Conservation (phyloP, 2,329 filamentous ascomycete species). For the Exophiala viscosa region DNA sequence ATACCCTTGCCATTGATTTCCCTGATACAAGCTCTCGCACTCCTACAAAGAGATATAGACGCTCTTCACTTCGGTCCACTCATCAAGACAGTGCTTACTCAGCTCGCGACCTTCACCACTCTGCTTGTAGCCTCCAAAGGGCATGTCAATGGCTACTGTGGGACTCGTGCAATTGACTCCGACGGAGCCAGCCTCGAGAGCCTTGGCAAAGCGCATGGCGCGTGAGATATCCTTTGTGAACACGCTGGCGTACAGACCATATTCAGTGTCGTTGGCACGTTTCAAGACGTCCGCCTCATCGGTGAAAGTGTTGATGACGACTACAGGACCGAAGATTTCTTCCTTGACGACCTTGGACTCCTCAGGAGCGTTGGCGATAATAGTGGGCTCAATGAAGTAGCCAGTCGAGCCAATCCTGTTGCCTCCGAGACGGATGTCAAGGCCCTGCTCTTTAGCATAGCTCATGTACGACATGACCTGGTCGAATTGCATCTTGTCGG, state of each 20-base stretch:
- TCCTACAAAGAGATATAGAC: conserved; percentile 29
- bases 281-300: conserved; percentile 59
- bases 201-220: conserved; percentile 51
- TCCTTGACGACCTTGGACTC: conserved; percentile 54
- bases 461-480: conserved; percentile 55
- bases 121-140: conserved; percentile 36
- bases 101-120: conserved; percentile 33
- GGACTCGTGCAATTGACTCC: conserved; percentile 55
- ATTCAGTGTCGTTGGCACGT: conserved; percentile 52
- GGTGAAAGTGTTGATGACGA: conserved; percentile 61
- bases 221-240: conserved; percentile 53
- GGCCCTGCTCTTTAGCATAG: conserved; percentile 53
- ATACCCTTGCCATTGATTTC: too few relatives aligned
- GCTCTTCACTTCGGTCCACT: conserved; percentile 59
- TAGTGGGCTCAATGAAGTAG: conserved; percentile 58
- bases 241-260: conserved; percentile 56
- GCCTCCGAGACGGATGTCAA: conserved; percentile 52
- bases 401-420: conserved; percentile 44
- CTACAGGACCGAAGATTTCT: conserved; percentile 62
- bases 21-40: too few relatives aligned
- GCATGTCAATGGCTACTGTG: conserved; percentile 31
- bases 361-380: conserved; percentile 57
- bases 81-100: conserved; percentile 47
- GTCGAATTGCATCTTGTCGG: conserved; percentile 64
- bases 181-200: conserved; percentile 56